A percentile compares a stretch with the other conserved stretches of the same genome.
These are phyloP conservation scores for Colletotrichum euphorbiae DNA, from an alignment of 2,329 filamentous ascomycete genomes.

Conservation along the genomic window DNA sequence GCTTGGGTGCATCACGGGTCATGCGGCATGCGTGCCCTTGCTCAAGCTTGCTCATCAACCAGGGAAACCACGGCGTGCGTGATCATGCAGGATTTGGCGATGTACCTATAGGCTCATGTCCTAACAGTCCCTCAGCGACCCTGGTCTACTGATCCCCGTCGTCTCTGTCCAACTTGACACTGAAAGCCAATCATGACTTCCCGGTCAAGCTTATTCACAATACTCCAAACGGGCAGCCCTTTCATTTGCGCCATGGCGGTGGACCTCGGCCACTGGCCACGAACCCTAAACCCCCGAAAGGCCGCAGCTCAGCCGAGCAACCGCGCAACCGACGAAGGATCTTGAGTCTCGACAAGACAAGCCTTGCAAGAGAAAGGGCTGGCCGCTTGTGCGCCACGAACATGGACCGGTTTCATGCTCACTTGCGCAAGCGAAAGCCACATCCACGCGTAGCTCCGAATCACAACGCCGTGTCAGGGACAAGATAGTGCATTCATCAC, in stretches of 20 bases:
- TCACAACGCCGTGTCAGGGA: not conserved
- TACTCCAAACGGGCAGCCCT: constrained; percentile 11
- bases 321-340: constrained; percentile 22
- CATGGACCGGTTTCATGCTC: not conserved
- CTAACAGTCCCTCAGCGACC: constrained; percentile 2
- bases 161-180: constrained; percentile 6
- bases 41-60: constrained; percentile 7
- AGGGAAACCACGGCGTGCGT: not conserved
- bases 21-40: constrained; percentile 7
- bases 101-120: constrained; percentile 8
- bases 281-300: constrained; percentile 6
- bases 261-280: not conserved
- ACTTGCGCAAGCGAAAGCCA: constrained; percentile 12
- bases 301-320: constrained; percentile 20
- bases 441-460: not conserved
- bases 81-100: constrained; percentile 14
- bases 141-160: constrained; percentile 14
- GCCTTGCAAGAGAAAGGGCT: not conserved
- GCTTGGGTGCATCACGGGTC: constrained; percentile 21
- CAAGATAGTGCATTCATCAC: constrained; percentile 1
- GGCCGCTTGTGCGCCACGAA: constrained; percentile 3
- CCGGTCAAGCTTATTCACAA: constrained; percentile 16
- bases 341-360: not conserved
- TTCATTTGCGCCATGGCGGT: not conserved
- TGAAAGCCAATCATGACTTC: not conserved